Evolutionary conservation across 1,284 basidiomycete species (phyloP), one percentile per base, ranked within the genome.

Genomic region (Ustilago curta): DNA sequence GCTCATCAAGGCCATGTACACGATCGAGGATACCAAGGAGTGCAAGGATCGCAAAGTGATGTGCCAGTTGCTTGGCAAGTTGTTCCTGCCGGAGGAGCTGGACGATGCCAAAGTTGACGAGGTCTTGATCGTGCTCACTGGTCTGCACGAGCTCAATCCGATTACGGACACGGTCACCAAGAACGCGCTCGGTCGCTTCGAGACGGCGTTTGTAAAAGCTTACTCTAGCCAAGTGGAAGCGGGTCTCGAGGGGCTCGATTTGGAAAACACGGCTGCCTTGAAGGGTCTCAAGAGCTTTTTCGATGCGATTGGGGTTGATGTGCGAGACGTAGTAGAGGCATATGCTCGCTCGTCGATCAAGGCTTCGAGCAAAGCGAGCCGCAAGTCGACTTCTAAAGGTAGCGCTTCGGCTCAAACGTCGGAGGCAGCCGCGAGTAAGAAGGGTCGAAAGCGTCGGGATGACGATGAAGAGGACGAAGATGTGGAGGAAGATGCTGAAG

Each of bases 41-140:
- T 57, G 55, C 55, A 86, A 84, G 82, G 92, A 93, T 14, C 89
- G 91, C 79, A 97, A 96, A 84, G 88, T 90, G 1, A 85, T 96
- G 16, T 92, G 91, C 63, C 92, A 94, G 62, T 87, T 93, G 42
- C 88, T 98, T 2, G 88, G 88, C 43, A 93, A 95, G 80, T 87
- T 98, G 2, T 88, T 91, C 78, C 86, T 97, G 14, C 91, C 91
- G 0, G 89, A 90, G 2, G 56, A 89, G 23, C 86, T 91, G 1
- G 91, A 92, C 58, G 86, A 88, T 35, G 53, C 50, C 21, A 77
- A 74, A 49, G 77, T 61, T 7, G 64, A 73, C n/a, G 61, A 66
- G 25, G 56, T 79, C 4, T 40, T 72, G 11, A 51, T 80, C 19
- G 43, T 81, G 23, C 68, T 63, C 19, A 61, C 62, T 1, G 64